Base-by-base conservation (phyloP, 140 eudicot species). In the Bidens hawaiensis region DNA sequence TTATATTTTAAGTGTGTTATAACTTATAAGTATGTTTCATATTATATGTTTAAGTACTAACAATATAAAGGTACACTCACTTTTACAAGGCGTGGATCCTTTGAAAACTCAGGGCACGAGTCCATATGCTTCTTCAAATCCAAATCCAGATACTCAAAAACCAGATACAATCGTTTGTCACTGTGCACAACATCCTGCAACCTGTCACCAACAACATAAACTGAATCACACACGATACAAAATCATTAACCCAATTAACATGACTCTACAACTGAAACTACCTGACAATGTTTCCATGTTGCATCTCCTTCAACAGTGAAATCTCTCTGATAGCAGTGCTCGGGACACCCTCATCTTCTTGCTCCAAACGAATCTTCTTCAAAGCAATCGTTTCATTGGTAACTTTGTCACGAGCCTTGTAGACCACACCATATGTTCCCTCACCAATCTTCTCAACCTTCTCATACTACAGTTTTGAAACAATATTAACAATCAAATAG, bases 61-160 rank as follows among this genome's bases (percentile, higher is more conserved):
- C n/a, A n/a, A n/a, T n/a, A n/a, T n/a, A 67, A 47, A 53, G 75
- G 59, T 34, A 41, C 24, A 76, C 95, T 79, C 69, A 91, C 98
- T 80, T 87, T 91, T 53, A 87, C 72, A 61, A 84, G 64, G 33
- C 74, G 88, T 19, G 88, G 90, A 80, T 87, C 95, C 77, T 87
- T 73, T 13, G 91, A 74, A 71, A 91, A 87, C 38, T 87, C 96
- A 4, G 98, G 98, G 59, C 81, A 73, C n/a, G 96, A 77, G 50
- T 91, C 96, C 96, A 91, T 91, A 75, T 91, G 96, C 68, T 91
- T 91, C 89, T 87, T 84, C 87, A 91, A 65, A 76, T 91, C 96
- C 68, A 91, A 49, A 61, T 91, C 96, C 67, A 91, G 86, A 72
- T 87, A 91, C 78, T 91, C 98, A 52, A 91, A 87, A 43, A 91